Percentiles rank a stretch among this genome's conserved stretches.
Evolutionary conservation across 768 basidiomycete species (phyloP).

Genomic region (Chiua virens): DNA sequence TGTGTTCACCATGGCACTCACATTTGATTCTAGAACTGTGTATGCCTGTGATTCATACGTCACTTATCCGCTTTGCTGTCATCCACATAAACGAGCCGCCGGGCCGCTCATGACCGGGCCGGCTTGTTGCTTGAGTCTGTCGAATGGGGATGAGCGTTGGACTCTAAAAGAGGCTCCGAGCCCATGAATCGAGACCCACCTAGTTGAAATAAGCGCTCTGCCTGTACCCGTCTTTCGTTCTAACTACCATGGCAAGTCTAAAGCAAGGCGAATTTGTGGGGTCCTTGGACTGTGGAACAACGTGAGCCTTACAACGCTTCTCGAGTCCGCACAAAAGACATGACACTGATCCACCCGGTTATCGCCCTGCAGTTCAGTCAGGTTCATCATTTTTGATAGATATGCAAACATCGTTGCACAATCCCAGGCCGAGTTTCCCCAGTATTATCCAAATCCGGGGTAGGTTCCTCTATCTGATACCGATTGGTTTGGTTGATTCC

Average conservation of each 20-base stretch:
- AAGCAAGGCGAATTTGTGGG: conserved; percentile 84
- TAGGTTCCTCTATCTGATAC: conserved; percentile 29
- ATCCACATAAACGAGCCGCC: too few relatives aligned
- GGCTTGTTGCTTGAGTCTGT: too few relatives aligned
- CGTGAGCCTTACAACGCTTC: conserved; percentile 43
- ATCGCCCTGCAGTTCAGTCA: conserved; percentile 61
- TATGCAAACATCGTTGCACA: conserved; percentile 85
- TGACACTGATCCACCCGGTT: conserved; percentile 1
- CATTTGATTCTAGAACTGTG: too few relatives aligned
- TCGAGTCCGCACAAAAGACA: too few relatives aligned
- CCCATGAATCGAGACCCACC: too few relatives aligned
- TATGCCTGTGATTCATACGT: too few relatives aligned
- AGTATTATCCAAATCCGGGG: conserved; percentile 91
- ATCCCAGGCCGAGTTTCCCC: conserved; percentile 91
- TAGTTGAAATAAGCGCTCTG: too few relatives aligned
- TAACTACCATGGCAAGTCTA: conserved; percentile 33
- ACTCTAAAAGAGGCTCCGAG: too few relatives aligned
- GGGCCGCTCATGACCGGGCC: too few relatives aligned
- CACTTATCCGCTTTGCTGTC: too few relatives aligned
- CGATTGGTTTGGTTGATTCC: not conserved
- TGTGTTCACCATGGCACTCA: too few relatives aligned
- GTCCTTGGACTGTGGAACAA: conserved; percentile 92
- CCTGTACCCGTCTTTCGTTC: not conserved
- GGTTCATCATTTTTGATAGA: conserved; percentile 90
- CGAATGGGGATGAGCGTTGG: too few relatives aligned